A percentile compares a stretch with the other conserved stretches of the same genome.
phyloP scores from a whole-genome alignment of 768 basidiomycete species.

The Cyclocybe cylindracea region DNA sequence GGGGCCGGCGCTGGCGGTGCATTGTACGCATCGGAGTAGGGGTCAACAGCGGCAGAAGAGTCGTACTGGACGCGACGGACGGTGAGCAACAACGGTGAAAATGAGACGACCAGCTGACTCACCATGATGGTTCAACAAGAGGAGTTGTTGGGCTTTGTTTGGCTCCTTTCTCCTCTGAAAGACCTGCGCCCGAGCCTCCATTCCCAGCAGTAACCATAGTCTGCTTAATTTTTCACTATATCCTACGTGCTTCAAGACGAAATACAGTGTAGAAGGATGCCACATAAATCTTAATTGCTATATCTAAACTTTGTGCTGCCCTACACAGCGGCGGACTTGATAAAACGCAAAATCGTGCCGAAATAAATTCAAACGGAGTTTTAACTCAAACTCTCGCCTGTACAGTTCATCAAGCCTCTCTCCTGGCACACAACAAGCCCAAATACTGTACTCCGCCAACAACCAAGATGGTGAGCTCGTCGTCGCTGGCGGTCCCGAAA shows the following conservation, averaged over 20 bases:
- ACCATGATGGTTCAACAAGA: slow-evolving; percentile 74
- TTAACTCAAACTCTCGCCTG: slow-evolving; percentile 47
- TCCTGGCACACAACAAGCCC: slow-evolving; percentile 39
- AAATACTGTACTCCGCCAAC: slow-evolving; percentile 57
- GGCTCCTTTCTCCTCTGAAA: slow-evolving; percentile 17
- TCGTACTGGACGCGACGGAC: slow-evolving; percentile 53
- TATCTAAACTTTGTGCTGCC: background rate
- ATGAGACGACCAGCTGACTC: slow-evolving; percentile 29
- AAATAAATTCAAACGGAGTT: slow-evolving; percentile 39
- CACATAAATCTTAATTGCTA: too few species aligned
- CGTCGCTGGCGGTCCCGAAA: slow-evolving; percentile 32
- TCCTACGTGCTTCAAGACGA: too few species aligned
- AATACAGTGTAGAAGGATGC: too few species aligned
- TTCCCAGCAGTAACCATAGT: background rate
- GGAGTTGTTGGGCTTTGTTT: slow-evolving; percentile 48
- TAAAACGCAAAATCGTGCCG: slow-evolving; percentile 1
- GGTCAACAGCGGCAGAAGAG: slow-evolving; percentile 67
- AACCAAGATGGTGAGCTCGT: slow-evolving; percentile 81
- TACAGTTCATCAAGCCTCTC: slow-evolving; percentile 70
- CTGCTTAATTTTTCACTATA: too few species aligned
- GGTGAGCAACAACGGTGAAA: slow-evolving; percentile 7
- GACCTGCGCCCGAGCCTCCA: slow-evolving; percentile 15
- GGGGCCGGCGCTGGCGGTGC: slow-evolving; percentile 55
- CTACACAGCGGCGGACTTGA: background rate
- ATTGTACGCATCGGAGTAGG: slow-evolving; percentile 82